phyloP scores from a whole-genome alignment of 768 basidiomycete genomes.

The Suillus placidus region DNA sequence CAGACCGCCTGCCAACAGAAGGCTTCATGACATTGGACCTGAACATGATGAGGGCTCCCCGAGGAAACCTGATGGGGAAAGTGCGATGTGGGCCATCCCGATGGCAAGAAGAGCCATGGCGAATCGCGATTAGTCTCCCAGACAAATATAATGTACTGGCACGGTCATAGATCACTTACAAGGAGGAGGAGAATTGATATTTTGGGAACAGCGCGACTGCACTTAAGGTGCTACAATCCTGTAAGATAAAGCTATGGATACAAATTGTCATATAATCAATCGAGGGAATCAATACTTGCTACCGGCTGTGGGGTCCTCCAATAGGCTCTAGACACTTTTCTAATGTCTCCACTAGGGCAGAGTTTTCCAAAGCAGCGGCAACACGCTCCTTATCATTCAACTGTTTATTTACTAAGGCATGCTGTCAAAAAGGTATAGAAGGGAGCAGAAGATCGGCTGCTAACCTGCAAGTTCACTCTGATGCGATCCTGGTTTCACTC shows the following conservation, averaged over 20 bases:
- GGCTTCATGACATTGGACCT: slow-evolving; percentile 19
- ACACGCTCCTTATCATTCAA: slow-evolving; percentile 99
- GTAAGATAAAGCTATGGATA: slow-evolving; percentile 10
- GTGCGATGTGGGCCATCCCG: not conserved
- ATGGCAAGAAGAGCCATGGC: not conserved
- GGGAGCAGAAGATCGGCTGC: slow-evolving; percentile 24
- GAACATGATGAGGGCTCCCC: not conserved
- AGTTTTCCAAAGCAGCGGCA: slow-evolving; percentile 94
- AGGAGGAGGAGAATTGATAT: not conserved
- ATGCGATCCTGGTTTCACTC: slow-evolving; percentile 92
- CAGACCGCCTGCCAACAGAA: not conserved
- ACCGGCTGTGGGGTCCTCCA: slow-evolving; percentile 7
- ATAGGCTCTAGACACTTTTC: slow-evolving; percentile 70
- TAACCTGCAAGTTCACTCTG: slow-evolving; percentile 89
- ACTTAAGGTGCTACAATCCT: slow-evolving; percentile 8
- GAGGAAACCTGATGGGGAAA: not conserved
- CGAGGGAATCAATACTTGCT: not conserved
- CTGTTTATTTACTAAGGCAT: slow-evolving; percentile 86
- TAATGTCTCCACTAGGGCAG: slow-evolving; percentile 80
- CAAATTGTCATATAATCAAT: not conserved
- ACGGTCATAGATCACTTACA: not conserved
- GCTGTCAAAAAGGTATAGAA: not conserved
- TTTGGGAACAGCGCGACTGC: not conserved
- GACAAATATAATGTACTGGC: not conserved
- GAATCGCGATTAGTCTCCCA: not conserved